Evolutionary conservation across 139 green algal species (phyloP).

Genomic region (Volvox africanus): DNA sequence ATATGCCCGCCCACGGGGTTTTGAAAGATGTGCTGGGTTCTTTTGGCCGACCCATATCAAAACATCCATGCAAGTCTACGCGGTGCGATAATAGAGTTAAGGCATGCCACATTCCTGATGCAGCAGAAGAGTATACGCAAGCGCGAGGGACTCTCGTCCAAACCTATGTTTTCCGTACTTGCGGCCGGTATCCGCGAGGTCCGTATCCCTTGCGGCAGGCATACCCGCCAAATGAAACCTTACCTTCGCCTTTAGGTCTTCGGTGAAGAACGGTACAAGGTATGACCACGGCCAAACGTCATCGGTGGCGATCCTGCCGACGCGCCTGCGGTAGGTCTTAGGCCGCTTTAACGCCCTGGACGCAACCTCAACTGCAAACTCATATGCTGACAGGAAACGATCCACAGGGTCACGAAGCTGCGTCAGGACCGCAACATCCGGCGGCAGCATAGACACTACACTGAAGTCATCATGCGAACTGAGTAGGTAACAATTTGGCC

Average conservation of each 20-base stretch:
- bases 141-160: too few relatives aligned
- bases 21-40: too few relatives aligned
- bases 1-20: too few relatives aligned
- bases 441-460: constrained; percentile 73
- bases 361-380: constrained; percentile 82
- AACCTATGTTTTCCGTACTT: too few relatives aligned
- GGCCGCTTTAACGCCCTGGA: constrained; percentile 50
- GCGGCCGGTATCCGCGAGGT: too few relatives aligned
- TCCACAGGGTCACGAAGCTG: constrained; percentile 86
- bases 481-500: constrained; percentile 80
- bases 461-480: constrained; percentile 92
- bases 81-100: too few relatives aligned
- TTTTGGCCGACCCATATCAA: too few relatives aligned
- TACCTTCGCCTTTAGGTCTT: constrained; percentile 65
- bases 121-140: too few relatives aligned
- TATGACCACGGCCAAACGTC: constrained; percentile 95
- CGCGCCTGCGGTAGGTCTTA: constrained; percentile 48
- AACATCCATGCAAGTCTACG: too few relatives aligned
- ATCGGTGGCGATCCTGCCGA: constrained; percentile 74
- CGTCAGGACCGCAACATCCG: constrained; percentile 67
- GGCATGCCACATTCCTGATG: too few relatives aligned
- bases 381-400: constrained; percentile 89
- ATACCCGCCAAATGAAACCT: neutral
- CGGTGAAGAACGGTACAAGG: constrained; percentile 83
- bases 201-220: too few relatives aligned